phyloP scores from a whole-genome alignment of 2,329 filamentous ascomycete genomes.

The Bipolaris zeicola region DNA sequence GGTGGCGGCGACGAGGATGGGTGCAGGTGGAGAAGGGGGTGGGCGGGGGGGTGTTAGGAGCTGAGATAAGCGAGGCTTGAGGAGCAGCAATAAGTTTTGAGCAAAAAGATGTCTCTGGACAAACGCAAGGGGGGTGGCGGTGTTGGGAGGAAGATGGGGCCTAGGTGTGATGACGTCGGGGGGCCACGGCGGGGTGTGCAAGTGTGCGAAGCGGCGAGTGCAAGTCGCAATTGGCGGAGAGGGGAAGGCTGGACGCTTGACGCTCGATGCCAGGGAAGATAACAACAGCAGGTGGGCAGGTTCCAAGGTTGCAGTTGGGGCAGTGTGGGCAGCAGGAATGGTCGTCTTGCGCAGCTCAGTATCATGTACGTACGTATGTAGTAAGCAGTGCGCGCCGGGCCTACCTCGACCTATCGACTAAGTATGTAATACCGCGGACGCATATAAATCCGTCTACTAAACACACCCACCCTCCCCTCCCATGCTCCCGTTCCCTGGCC shows the following conservation, averaged over 20 bases:
- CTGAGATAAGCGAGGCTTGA: conserved; percentile 11
- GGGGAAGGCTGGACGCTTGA: conserved; percentile 9
- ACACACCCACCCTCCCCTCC: too few species aligned
- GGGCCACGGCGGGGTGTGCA: conserved; percentile 8
- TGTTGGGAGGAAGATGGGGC: conserved; percentile 1
- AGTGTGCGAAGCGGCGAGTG: conserved; percentile 8
- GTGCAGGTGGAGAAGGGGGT: conserved; percentile 1
- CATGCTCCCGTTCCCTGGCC: too few species aligned
- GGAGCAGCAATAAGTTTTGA: conserved; percentile 5
- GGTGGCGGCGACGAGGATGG: conserved; percentile 16
- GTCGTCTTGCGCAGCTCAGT: not conserved
- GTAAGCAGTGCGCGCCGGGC: not conserved
- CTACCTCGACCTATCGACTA: too few species aligned
- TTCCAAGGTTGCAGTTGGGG: not conserved
- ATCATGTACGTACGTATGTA: not conserved
- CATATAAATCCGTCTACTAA: too few species aligned
- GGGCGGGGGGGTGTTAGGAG: conserved; percentile 7
- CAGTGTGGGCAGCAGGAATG: not conserved
- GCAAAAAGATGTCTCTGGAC: conserved; percentile 5
- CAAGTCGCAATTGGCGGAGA: conserved; percentile 12
- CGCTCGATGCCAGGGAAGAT: not conserved
- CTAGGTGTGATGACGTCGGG: conserved; percentile 19
- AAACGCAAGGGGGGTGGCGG: conserved; percentile 8
- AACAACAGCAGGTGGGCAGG: not conserved
- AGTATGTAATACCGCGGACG: too few species aligned